These are phyloP conservation scores for Suhomyces canberraensis DNA, from an alignment of 805 yeast species.

Conservation along the genomic window DNA sequence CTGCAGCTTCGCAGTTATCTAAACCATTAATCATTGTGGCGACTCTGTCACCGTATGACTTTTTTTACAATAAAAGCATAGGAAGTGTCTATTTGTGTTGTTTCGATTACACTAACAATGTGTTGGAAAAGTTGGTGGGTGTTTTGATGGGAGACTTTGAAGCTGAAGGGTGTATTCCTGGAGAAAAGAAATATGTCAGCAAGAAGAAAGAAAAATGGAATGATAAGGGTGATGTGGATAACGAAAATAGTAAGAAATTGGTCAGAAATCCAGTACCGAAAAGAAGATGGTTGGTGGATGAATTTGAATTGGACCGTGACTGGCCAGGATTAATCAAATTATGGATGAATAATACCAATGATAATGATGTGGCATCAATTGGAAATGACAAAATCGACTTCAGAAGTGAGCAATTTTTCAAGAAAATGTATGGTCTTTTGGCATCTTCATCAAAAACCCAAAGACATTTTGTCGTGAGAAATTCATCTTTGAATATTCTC, in stretches of 20 bases:
- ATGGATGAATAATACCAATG: constrained; percentile 38
- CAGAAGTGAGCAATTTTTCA: constrained; percentile 26
- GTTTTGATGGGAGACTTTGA: constrained; percentile 53
- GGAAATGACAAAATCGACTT: constrained; percentile 21
- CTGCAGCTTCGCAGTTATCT: constrained; percentile 21
- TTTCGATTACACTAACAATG: constrained; percentile 56
- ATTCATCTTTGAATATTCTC: constrained; percentile 50
- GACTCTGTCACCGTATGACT: constrained; percentile 61
- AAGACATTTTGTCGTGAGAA: constrained; percentile 54
- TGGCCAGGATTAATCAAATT: constrained; percentile 45
- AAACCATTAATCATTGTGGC: constrained; percentile 60
- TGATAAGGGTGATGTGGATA: constrained; percentile 4
- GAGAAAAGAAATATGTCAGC: constrained; percentile 39
- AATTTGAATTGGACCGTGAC: constrained; percentile 48
- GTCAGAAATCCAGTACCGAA: constrained; percentile 23
- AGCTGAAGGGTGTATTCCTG: constrained; percentile 56
- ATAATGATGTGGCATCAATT: constrained; percentile 8
- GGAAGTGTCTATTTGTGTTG: constrained; percentile 59
- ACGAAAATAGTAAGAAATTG: constrained; percentile 13
- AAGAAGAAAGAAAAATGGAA: constrained; percentile 17
- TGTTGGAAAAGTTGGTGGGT: constrained; percentile 46
- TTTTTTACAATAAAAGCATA: constrained; percentile 51
- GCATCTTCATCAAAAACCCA: constrained; percentile 28
- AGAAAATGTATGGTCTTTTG: constrained; percentile 29
- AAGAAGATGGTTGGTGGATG: constrained; percentile 57